Conservation (phyloP, 768 basidiomycete species). For the Daedaleopsis nitida region DNA sequence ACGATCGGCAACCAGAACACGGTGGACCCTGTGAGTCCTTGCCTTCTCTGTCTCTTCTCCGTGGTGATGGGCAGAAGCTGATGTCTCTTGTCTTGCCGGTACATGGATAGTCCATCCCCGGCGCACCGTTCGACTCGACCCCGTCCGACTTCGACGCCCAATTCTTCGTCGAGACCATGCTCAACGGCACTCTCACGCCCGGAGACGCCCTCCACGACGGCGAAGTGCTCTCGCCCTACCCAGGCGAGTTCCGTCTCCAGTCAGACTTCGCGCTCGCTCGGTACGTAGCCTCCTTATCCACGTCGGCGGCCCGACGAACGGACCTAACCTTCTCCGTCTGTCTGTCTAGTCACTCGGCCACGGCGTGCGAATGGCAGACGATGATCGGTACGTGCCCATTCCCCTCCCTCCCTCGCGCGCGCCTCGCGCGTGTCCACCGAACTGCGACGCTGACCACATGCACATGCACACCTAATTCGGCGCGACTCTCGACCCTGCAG, state of each 20-base stretch:
- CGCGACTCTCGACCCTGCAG: not conserved
- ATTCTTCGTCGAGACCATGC: conserved; percentile 17
- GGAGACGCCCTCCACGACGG: conserved; percentile 1
- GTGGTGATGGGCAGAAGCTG: not conserved
- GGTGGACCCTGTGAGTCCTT: conserved; percentile 19
- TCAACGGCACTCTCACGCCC: conserved; percentile 6
- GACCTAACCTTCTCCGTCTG: not conserved
- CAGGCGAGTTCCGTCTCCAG: conserved; percentile 10
- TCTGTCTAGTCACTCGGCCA: not conserved
- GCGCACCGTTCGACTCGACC: conserved; percentile 8
- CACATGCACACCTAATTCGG: not conserved
- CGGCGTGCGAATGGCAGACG: conserved; percentile 10
- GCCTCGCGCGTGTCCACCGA: not conserved
- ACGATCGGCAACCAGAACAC: conserved; percentile 20
- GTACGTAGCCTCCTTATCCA: not conserved
- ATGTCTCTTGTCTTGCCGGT: not conserved
- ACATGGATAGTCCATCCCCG: not conserved
- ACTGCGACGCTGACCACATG: not conserved
- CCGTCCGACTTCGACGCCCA: conserved; percentile 13
- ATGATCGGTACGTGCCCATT: conserved; percentile 1
- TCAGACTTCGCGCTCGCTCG: conserved; percentile 6
- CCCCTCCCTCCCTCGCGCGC: not conserved
- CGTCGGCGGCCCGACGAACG: too few relatives aligned
- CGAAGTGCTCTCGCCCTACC: conserved; percentile 6
- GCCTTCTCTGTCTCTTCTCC: not conserved